Conservation (phyloP, 1,139 yeast genomes). For the Kurtzmaniella quercitrusa region DNA sequence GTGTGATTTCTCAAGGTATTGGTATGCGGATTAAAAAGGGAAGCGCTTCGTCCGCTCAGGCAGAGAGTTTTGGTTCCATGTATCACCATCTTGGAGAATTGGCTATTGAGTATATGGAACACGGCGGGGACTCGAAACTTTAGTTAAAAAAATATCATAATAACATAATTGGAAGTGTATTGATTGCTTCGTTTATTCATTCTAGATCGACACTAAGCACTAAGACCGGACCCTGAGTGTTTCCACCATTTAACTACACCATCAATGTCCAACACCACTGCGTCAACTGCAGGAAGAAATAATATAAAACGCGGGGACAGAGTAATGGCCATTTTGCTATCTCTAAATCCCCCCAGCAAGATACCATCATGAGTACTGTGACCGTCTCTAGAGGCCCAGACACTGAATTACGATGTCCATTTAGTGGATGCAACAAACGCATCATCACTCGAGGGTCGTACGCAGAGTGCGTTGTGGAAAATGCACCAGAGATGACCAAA, state of each 20-base stretch:
- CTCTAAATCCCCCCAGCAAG: background rate
- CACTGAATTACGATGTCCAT: slow-evolving; percentile 29
- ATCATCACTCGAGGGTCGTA: slow-evolving; percentile 23
- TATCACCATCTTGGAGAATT: slow-evolving; percentile 43
- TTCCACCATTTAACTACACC: too few relatives aligned
- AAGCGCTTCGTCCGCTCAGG: slow-evolving; percentile 57
- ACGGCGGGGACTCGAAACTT: background rate
- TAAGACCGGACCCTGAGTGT: too few relatives aligned
- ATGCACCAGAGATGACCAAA: slow-evolving; percentile 31
- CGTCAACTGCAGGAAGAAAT: too few relatives aligned
- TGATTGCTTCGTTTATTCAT: too few relatives aligned
- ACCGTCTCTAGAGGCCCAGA: background rate
- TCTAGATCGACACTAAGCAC: too few relatives aligned
- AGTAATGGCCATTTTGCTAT: background rate
- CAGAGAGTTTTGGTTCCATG: slow-evolving; percentile 39
- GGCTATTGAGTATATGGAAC: slow-evolving; percentile 17
- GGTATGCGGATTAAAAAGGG: slow-evolving; percentile 58
- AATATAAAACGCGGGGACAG: background rate
- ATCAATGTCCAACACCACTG: too few relatives aligned
- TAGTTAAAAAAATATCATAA: background rate
- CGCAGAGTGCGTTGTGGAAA: slow-evolving; percentile 13
- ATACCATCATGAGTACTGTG: background rate
- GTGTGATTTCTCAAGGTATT: slow-evolving; percentile 65
- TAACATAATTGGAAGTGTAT: too few relatives aligned
- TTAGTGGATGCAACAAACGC: slow-evolving; percentile 30